Conservation (phyloP, 2,329 filamentous ascomycete species). For the Xenoacremonium recifei region DNA sequence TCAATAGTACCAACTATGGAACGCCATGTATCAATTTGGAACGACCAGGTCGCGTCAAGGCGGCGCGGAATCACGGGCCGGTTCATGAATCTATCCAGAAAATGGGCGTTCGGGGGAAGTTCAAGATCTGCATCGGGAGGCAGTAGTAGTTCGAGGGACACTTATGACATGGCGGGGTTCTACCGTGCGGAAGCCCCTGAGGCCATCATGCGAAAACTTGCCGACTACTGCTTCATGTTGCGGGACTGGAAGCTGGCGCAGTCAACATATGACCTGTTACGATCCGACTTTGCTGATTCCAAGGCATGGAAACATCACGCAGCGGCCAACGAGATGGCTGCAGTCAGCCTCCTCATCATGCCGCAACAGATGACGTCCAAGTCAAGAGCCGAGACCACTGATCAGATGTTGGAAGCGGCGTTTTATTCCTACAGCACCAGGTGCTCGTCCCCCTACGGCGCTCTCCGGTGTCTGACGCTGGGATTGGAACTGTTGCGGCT, state of each 20-base stretch:
- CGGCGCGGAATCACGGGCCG: constrained; percentile 84
- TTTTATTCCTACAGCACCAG: constrained; percentile 90
- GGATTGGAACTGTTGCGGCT: constrained; percentile 80
- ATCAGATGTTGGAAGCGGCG: constrained; percentile 84
- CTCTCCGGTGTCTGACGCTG: constrained; percentile 73
- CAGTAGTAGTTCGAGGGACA: constrained; percentile 53
- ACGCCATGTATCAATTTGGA: constrained; percentile 86
- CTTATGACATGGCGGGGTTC: constrained; percentile 79
- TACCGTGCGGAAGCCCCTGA: constrained; percentile 84
- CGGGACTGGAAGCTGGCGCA: constrained; percentile 92
- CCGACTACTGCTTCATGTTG: constrained; percentile 95
- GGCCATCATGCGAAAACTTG: constrained; percentile 87
- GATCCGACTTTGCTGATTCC: constrained; percentile 87
- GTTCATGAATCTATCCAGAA: constrained; percentile 92
- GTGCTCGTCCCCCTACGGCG: constrained; percentile 75
- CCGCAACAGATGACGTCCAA: constrained; percentile 72
- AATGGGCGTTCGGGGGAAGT: constrained; percentile 78
- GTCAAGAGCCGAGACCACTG: constrained; percentile 74
- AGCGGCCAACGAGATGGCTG: constrained; percentile 92
- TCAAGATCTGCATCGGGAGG: constrained; percentile 60
- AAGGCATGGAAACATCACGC: constrained; percentile 97
- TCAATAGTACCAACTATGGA: constrained; percentile 97
- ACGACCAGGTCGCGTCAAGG: constrained; percentile 91
- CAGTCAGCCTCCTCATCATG: constrained; percentile 76
- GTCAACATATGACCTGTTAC: constrained; percentile 86